Conservation (phyloP, 176 grass and related monocot species). For the Miscanthus lutarioriparius region DNA sequence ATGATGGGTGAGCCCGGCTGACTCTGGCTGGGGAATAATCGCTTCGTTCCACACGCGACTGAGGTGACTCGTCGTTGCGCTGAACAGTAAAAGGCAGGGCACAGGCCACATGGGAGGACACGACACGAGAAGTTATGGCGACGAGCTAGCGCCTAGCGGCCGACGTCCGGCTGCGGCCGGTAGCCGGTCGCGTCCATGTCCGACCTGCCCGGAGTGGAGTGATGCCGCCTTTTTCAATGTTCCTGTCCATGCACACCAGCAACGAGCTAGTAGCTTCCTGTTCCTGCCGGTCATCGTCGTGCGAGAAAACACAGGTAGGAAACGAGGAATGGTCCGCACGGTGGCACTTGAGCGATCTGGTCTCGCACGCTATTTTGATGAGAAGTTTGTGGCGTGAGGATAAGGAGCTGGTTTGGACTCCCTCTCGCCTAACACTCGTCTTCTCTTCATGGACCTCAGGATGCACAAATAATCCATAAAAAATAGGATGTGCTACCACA, state of each 20-base stretch:
- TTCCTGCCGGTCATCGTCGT: neutral
- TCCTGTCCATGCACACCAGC: neutral
- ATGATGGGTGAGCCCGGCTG: neutral
- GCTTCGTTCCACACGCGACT: constrained; percentile 11
- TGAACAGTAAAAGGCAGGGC: neutral
- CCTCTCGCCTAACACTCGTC: neutral
- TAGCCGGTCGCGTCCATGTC: neutral
- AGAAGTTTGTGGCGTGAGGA: constrained; percentile 21
- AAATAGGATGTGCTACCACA: neutral
- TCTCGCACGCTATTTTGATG: neutral
- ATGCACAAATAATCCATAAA: neutral
- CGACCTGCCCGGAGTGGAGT: neutral
- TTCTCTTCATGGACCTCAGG: neutral
- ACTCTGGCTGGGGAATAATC: constrained; percentile 10
- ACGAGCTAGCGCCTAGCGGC: neutral
- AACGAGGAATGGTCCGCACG: neutral
- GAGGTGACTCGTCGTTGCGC: neutral
- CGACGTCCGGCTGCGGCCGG: neutral
- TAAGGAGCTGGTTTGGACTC: neutral
- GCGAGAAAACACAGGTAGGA: neutral
- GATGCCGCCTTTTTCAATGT: neutral
- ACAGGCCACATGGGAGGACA: too few species aligned
- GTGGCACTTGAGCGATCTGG: neutral
- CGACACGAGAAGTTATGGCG: neutral
- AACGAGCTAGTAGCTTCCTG: neutral